Conservation (phyloP, 2,329 filamentous ascomycete genomes). For the Exutisphaerella laricina region DNA sequence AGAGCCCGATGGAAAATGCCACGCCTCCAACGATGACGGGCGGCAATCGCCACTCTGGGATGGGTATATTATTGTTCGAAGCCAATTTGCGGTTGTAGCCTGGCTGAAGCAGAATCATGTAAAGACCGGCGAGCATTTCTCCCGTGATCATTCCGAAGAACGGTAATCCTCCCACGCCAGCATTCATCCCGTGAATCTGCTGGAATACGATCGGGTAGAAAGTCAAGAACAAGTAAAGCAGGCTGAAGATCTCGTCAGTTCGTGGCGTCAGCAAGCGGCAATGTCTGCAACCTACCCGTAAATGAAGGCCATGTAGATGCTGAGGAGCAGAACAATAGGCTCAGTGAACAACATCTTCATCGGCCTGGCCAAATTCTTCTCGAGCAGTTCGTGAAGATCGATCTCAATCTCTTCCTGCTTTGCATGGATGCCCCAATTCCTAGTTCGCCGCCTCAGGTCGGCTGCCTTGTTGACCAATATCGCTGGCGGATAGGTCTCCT, state of each 20-base stretch:
- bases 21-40: slow-evolving; percentile 47
- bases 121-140: slow-evolving; percentile 26
- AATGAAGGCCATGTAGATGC: slow-evolving; percentile 39
- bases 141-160: slow-evolving; percentile 67
- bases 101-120: slow-evolving; percentile 28
- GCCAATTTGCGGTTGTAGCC: slow-evolving; percentile 30
- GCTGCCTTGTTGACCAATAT: slow-evolving; percentile 53
- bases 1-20: slow-evolving; percentile 33
- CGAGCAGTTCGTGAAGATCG: slow-evolving; percentile 33
- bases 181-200: slow-evolving; percentile 60
- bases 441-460: slow-evolving; percentile 50
- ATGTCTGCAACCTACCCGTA: slow-evolving; percentile 19
- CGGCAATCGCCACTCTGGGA: slow-evolving; percentile 43
- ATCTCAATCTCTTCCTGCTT: slow-evolving; percentile 39
- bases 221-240: slow-evolving; percentile 80
- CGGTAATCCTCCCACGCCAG: slow-evolving; percentile 67
- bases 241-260: slow-evolving; percentile 22
- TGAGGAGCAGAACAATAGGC: slow-evolving; percentile 45
- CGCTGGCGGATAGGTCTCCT: slow-evolving; percentile 55
- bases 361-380: slow-evolving; percentile 37
- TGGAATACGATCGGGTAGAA: slow-evolving; percentile 79
- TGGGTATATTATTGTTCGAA: slow-evolving; percentile 38
- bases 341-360: slow-evolving; percentile 47
- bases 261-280: too few species aligned
- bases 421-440: slow-evolving; percentile 57